Conservation (phyloP, 306 rosid species). For the Dalbergia cochinchinensis region DNA sequence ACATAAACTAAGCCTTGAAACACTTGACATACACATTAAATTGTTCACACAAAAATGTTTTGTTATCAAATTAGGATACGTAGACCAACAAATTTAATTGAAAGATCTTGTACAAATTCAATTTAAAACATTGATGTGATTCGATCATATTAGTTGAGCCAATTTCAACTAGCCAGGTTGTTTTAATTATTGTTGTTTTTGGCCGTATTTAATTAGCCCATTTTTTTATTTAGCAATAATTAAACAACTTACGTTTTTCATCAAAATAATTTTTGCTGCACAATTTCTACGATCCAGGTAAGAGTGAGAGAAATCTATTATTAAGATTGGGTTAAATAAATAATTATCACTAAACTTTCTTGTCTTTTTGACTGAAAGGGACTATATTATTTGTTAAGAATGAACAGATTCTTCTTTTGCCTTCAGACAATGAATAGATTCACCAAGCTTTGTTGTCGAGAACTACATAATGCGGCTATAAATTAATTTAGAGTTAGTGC, state of each 20-base stretch:
- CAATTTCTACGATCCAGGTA: conserved; percentile 14
- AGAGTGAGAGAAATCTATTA: background rate
- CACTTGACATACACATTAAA: no score
- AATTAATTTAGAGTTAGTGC: conserved; percentile 44
- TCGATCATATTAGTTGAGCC: background rate
- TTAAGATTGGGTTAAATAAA: conserved; percentile 19
- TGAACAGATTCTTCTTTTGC: conserved; percentile 44
- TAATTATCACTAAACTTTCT: conserved; percentile 33
- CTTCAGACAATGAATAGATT: conserved; percentile 56
- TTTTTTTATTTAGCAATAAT: background rate
- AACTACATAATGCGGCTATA: conserved; percentile 50
- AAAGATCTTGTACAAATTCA: background rate
- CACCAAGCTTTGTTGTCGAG: conserved; percentile 42
- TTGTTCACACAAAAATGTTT: no score
- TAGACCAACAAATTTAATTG: no score
- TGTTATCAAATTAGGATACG: no score
- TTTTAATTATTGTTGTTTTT: background rate
- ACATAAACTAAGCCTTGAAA: no score
- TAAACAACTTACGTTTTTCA: background rate
- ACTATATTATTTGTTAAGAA: conserved; percentile 44
- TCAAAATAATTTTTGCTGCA: background rate
- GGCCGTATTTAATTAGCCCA: background rate
- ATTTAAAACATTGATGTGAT: background rate
- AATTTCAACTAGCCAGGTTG: background rate
- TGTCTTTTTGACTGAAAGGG: conserved; percentile 44